phyloP scores from a whole-genome alignment of 257 asterid species.

The Plantago major region DNA sequence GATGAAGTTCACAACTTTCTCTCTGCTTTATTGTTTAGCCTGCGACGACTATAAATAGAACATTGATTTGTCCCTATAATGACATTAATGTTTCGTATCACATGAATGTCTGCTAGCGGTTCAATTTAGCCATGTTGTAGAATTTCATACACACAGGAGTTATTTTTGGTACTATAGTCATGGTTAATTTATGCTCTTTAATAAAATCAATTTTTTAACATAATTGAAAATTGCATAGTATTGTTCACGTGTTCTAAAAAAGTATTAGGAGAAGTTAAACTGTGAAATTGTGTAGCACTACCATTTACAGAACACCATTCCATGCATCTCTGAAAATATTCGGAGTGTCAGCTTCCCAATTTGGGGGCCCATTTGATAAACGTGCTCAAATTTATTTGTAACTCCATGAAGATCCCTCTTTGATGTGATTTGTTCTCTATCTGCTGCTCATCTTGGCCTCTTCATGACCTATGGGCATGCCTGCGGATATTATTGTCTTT shows the following conservation, averaged over 20 bases:
- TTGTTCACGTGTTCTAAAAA: too few relatives aligned
- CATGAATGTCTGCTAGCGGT: not conserved
- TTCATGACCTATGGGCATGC: slow-evolving; percentile 3
- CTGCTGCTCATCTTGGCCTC: not conserved
- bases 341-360: not conserved
- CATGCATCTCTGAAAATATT: too few relatives aligned
- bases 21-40: too few relatives aligned
- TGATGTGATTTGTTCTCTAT: not conserved
- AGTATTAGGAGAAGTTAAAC: too few relatives aligned
- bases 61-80: not conserved
- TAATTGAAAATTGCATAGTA: too few relatives aligned
- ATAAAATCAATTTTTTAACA: too few relatives aligned
- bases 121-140: slow-evolving; percentile 3
- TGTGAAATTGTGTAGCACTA: too few relatives aligned
- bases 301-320: too few relatives aligned
- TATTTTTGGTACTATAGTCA: too few relatives aligned
- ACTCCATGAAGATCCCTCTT: too few relatives aligned
- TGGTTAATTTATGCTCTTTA: too few relatives aligned
- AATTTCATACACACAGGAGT: not conserved
- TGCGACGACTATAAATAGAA: not conserved
- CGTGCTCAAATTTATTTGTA: not conserved
- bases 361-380: not conserved
- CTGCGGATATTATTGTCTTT: not conserved
- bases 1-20: too few relatives aligned
- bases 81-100: slow-evolving; percentile 4